Evolutionary conservation across 1,139 yeast species (phyloP).

Genomic region (Debaryomycetaceae sp.): DNA sequence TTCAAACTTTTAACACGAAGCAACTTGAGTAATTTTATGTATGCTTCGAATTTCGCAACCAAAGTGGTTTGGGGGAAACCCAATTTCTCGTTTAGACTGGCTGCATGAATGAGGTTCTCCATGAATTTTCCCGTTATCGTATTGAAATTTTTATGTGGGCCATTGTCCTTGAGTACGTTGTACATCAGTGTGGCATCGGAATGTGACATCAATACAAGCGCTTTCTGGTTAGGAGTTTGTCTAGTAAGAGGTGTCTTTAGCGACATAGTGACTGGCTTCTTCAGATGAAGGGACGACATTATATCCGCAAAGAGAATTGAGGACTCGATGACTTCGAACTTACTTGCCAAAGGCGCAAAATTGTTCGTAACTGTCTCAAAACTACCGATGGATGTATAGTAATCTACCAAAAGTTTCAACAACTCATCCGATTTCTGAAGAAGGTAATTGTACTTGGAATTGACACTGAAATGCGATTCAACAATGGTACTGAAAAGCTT

Average conservation of each 20-base stretch:
- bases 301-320: conserved; percentile 19
- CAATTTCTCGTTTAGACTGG: not conserved
- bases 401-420: conserved; percentile 19
- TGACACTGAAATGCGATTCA: conserved; percentile 8
- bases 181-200: not conserved
- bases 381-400: conserved; percentile 18
- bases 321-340: conserved; percentile 15
- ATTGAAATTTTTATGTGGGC: not conserved
- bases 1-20: conserved; percentile 18
- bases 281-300: conserved; percentile 11
- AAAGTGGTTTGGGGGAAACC: conserved; percentile 3
- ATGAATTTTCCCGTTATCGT: not conserved
- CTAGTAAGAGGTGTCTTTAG: not conserved
- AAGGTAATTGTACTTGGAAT: conserved; percentile 6
- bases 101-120: not conserved
- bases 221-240: not conserved
- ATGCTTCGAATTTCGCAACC: conserved; percentile 8
- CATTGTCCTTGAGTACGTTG: not conserved
- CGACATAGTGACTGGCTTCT: not conserved
- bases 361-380: conserved; percentile 14
- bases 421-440: conserved; percentile 15
- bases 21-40: conserved; percentile 22
- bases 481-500: conserved; percentile 16
- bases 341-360: conserved; percentile 12
- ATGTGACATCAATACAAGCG: not conserved